A percentile compares a stretch with the other conserved stretches of the same genome.
Conservation (phyloP, 164 flowering plant species). For the Vitis labrusca region DNA sequence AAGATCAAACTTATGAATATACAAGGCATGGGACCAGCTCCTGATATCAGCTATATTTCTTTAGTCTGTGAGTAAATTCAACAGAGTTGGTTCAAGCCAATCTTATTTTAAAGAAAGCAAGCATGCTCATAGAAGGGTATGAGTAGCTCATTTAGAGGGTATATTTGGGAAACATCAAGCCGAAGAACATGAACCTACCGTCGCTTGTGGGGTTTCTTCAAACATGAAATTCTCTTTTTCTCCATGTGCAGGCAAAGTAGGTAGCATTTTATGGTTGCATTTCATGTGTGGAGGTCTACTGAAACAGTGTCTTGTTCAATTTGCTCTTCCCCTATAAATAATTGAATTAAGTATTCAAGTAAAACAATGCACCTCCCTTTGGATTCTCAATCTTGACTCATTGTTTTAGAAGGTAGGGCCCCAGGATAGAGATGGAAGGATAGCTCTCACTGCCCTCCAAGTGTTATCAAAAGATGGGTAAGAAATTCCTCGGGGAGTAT, state of each 20-base stretch:
- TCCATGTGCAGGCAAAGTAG: constrained; percentile 26
- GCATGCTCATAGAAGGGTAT: too few species aligned
- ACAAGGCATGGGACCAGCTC: too few species aligned
- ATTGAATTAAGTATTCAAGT: too few species aligned
- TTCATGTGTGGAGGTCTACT: not conserved
- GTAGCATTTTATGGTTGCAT: too few species aligned
- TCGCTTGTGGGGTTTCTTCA: constrained; percentile 5
- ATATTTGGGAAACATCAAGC: constrained; percentile 14
- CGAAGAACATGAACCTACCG: constrained; percentile 12
- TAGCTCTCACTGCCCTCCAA: constrained; percentile 18
- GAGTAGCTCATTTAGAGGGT: constrained; percentile 6
- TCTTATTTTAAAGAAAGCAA: too few species aligned
- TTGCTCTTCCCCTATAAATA: too few species aligned
- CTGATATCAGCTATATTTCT: too few species aligned
- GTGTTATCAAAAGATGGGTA: constrained; percentile 20
- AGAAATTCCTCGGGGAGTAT: not conserved
- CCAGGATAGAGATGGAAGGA: not conserved
- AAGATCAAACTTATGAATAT: too few species aligned
- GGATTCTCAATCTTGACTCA: not conserved
- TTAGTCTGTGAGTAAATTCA: too few species aligned
- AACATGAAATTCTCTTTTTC: not conserved
- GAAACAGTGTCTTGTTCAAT: not conserved
- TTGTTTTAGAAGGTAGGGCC: constrained; percentile 12
- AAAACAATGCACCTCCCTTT: too few species aligned
- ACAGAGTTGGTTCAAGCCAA: too few species aligned